Base-by-base conservation (phyloP, 345 rosid genomes). In the Moringa oleifera region DNA sequence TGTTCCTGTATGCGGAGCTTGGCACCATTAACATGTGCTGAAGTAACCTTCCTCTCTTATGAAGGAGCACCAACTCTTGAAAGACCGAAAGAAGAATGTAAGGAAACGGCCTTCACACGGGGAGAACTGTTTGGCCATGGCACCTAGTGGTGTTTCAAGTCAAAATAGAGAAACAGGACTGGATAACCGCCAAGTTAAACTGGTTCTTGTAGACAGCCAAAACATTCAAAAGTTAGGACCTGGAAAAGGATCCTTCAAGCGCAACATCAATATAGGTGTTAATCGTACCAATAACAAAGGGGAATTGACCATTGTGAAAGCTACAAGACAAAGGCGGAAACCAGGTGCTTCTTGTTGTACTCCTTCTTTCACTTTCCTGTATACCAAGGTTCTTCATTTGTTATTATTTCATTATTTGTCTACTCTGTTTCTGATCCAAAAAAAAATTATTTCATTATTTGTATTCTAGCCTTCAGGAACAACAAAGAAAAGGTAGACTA, bases 21-120 rank as follows among this genome's bases (percentile, higher is more conserved):
- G 54, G 20, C 20, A 31, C 64, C 51, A 75, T 68, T 57, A 56
- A 52, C 58, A 49, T 62, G 55, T 65, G 47, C 66, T 73, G 52
- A 58, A 62, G 61, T 78, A 50, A 36, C 36, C 50, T 60, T 31
- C 71, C 53, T 66, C 59, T 61, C 67, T 64, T 55, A 17, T 81
- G 82, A 77, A 95, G 99, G 99, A 91, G 75, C 88, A 85, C 72
- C 99, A 95, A 89, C 84, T 95, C 65, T 60, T 87, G 79, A 91
- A 95, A 79, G 97, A 95, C 70, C 81, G 94, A 66, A 95, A 85
- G 83, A 95, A 89, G 77, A 90, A 67, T 77, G 74, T 83, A 55
- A 81, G 84, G 65, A 94, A 80, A 65, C 82, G 89, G 23, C 75
- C 86, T 79, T 77, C 79, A 33, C 93, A 82, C 36, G 90, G 82